Base-by-base conservation (phyloP, 1,284 basidiomycete species). In the Phaffia rhodozyma region DNA sequence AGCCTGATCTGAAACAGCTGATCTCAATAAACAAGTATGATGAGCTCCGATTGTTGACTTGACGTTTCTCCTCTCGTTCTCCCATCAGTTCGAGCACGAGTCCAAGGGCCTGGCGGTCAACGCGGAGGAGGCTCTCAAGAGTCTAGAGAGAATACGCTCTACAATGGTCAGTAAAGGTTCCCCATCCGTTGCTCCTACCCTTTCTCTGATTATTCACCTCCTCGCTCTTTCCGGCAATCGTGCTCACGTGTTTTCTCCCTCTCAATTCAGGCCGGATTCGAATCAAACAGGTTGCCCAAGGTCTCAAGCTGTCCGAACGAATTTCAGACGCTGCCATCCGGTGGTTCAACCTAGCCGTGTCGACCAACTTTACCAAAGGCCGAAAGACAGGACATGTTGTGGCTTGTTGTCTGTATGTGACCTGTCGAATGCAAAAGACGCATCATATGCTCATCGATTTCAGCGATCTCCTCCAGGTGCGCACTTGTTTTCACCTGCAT, bases 391-490 rank as follows among this genome's bases (percentile, higher is more conserved):
- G 91, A 73, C 93, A 97, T 70, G 91, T 97, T 64, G 86, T 94
- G 32, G 94, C 93, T 0, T 87, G 92, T 56, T 99, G 96, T 74
- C 81, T 97, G 58, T 98, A 99, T 73, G 84, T 97, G 58, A 91
- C 92, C 7, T 96, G 92, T 72, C 78, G 96, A 63, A 86, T 92
- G 75, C 89, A 89, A 71, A 90, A 94, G 75, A 79, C 86, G 50
- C 87, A 85, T 66, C 91, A 94, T 73, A 98, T 98, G 96, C 84
- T 99, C 48, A 98, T 99, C 69, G 96, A 99, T 77, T 97, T 99
- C 73, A 89, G 88, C 20, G 92, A 96, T 72, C 79, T 91, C 32
- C 80, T 97, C 29, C 89, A 90, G 77, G 91, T 89, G 68, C 69
- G 80, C 71, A 7, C 34, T 9, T 27, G 5, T 30, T 20, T 34